Conservation (phyloP, 1,284 basidiomycete genomes). For the Flammula alnicola region DNA sequence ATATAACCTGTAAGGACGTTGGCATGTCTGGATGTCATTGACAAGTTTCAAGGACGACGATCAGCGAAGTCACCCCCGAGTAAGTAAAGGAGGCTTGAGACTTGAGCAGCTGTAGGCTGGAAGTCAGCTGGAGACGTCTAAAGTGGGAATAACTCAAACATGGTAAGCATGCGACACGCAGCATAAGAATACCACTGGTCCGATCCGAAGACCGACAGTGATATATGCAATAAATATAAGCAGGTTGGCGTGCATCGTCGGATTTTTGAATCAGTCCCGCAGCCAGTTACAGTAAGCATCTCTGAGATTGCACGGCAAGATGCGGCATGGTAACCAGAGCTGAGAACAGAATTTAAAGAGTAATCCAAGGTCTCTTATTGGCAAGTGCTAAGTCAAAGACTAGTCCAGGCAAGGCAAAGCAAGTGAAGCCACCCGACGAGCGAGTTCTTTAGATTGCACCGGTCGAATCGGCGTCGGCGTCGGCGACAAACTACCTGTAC, state of each 20-base stretch:
- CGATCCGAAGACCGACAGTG: neutral
- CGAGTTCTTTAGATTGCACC: neutral
- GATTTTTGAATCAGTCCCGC: no score
- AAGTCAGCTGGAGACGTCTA: neutral
- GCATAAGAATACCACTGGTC: neutral
- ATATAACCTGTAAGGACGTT: no score
- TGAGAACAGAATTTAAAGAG: no score
- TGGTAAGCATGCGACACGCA: neutral
- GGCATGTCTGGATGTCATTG: no score
- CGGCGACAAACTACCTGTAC: neutral
- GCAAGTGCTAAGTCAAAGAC: no score
- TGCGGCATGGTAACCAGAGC: no score
- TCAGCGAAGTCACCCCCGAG: constrained; percentile 3
- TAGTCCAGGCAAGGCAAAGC: no score
- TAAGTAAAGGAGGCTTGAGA: constrained; percentile 1
- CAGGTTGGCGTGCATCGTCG: no score
- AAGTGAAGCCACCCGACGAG: constrained; percentile 6
- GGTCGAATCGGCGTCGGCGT: constrained; percentile 8
- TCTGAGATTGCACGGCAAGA: no score
- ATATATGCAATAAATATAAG: neutral
- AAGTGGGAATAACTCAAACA: neutral
- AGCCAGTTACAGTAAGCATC: no score
- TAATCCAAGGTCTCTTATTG: no score
- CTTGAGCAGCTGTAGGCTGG: neutral
- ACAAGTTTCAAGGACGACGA: neutral